A percentile compares a stretch with the other conserved stretches of the same genome.
phyloP scores from a whole-genome alignment of 192 early-diverging fungal species.

The Phlyctochytrium planicorne region DNA sequence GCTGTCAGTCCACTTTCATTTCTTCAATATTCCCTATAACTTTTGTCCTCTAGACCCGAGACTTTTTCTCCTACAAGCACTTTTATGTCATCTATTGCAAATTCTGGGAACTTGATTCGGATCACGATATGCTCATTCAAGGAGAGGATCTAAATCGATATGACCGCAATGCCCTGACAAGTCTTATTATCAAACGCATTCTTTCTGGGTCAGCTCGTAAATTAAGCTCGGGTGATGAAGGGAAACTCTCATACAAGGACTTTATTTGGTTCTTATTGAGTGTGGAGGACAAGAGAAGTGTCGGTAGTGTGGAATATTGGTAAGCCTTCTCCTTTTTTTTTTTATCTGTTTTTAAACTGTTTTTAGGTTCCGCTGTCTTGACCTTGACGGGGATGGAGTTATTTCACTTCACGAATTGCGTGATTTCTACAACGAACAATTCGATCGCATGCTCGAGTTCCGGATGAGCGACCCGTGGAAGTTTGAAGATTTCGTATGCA shows the following conservation, averaged over 20 bases:
- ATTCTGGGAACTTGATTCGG: constrained; percentile 91
- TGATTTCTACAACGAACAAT: constrained; percentile 85
- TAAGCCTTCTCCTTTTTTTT: constrained; percentile 3
- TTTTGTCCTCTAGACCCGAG: constrained; percentile 54
- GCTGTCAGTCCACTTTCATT: constrained; percentile 34
- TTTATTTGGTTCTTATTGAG: constrained; percentile 87
- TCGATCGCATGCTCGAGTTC: constrained; percentile 55
- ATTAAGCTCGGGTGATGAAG: constrained; percentile 18
- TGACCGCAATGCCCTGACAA: constrained; percentile 69
- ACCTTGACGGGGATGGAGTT: constrained; percentile 85
- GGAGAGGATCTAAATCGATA: constrained; percentile 70
- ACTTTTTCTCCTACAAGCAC: constrained; percentile 94
- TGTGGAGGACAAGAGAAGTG: constrained; percentile 73
- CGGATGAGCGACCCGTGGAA: constrained; percentile 52
- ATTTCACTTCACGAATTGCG: constrained; percentile 82
- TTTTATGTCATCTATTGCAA: constrained; percentile 98
- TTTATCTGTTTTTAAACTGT: not conserved
- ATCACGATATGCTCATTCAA: constrained; percentile 80
- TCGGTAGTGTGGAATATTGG: constrained; percentile 75
- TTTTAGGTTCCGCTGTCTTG: constrained; percentile 78
- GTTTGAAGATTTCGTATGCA: constrained; percentile 57
- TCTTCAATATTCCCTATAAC: not conserved
- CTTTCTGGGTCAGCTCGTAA: constrained; percentile 68
- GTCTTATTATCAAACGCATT: constrained; percentile 68
- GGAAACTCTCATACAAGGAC: constrained; percentile 59